These are phyloP conservation scores for Fusarium poae DNA, from an alignment of 2,329 filamentous ascomycete genomes.

Conservation along the genomic window DNA sequence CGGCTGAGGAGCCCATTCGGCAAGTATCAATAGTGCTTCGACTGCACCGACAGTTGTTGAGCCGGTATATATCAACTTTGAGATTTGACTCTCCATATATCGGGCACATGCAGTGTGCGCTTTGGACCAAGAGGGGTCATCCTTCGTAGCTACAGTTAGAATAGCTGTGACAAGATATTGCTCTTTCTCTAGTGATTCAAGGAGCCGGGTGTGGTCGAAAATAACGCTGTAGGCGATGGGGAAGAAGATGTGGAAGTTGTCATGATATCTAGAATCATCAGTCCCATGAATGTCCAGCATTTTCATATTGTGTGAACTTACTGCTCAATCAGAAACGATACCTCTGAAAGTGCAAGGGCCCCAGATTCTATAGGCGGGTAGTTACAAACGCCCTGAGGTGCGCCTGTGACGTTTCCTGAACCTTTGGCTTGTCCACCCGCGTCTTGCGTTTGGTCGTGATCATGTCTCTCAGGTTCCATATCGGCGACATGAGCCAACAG, in stretches of 20 bases:
- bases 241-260: constrained; percentile 77
- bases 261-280: constrained; percentile 64
- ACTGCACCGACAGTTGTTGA: constrained; percentile 78
- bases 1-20: constrained; percentile 79
- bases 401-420: neutral
- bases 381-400: constrained; percentile 10
- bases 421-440: neutral
- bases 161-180: constrained; percentile 77
- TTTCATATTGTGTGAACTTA: constrained; percentile 7
- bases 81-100: constrained; percentile 78
- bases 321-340: constrained; percentile 48
- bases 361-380: constrained; percentile 54
- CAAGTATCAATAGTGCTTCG: constrained; percentile 76
- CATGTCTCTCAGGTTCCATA: constrained; percentile 49
- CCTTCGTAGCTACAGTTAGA: constrained; percentile 77
- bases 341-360: constrained; percentile 47
- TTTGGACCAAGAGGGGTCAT: constrained; percentile 72
- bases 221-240: constrained; percentile 74
- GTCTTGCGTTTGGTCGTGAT: constrained; percentile 26
- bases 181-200: constrained; percentile 70
- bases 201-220: constrained; percentile 65
- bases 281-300: neutral
- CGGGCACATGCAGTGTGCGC: constrained; percentile 75
- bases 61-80: constrained; percentile 73
- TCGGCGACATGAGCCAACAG: constrained; percentile 58